Conservation (phyloP, 83 land plant genomes). For the Thuja plicata region DNA sequence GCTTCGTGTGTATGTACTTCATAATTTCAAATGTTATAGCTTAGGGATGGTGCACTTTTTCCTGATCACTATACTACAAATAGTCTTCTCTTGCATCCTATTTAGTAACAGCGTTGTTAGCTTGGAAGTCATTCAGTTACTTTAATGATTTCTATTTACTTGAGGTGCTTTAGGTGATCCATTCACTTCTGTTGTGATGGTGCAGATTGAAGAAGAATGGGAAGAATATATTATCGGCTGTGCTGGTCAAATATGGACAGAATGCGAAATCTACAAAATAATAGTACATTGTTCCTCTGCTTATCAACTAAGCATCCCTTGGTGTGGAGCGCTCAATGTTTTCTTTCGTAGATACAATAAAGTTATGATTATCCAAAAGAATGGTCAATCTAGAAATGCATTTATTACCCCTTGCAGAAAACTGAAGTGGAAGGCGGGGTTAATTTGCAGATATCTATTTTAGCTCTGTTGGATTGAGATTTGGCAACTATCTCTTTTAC, state of each 20-base stretch:
- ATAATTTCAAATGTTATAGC: neutral
- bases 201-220: slow-evolving; percentile 9
- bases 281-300: neutral
- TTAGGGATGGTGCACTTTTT: neutral
- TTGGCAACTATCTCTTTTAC: neutral
- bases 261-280: neutral
- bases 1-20: neutral
- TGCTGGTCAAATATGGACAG: slow-evolving; percentile 6
- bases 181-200: neutral
- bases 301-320: neutral
- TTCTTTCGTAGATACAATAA: neutral
- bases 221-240: slow-evolving; percentile 1
- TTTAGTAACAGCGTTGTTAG: neutral
- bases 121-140: neutral
- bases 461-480: neutral
- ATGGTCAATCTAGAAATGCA: neutral
- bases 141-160: neutral
- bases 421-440: neutral
- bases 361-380: neutral
- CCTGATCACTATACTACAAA: neutral
- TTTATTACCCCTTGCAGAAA: neutral
- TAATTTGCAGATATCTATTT: neutral
- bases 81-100: neutral
- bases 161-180: neutral
- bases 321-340: neutral